Evolutionary conservation across 163 green algal genomes (phyloP).

Genomic region (Trebouxia gelatinosa): DNA sequence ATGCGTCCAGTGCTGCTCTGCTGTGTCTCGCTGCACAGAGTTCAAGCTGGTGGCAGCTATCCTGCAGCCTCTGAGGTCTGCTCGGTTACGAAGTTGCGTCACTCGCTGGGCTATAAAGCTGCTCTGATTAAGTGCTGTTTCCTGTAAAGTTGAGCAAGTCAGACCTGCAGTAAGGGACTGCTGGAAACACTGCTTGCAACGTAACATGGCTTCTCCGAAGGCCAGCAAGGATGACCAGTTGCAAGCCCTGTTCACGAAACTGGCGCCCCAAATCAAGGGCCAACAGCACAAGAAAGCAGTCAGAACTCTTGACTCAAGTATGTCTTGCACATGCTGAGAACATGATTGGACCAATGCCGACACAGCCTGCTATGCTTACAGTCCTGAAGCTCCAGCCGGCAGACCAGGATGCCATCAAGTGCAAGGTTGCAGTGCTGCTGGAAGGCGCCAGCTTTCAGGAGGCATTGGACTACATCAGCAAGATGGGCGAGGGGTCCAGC

Average conservation of each 20-base stretch:
- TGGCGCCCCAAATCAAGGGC: slow-evolving; percentile 59
- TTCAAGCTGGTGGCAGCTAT: no score
- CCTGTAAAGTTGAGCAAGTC: no score
- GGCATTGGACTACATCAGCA: slow-evolving; percentile 50
- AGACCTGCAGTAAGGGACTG: no score
- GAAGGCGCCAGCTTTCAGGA: slow-evolving; percentile 62
- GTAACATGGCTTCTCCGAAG: slow-evolving; percentile 11
- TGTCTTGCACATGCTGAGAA: slow-evolving; percentile 8
- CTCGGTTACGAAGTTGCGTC: no score
- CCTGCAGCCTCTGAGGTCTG: no score
- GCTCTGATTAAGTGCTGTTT: no score
- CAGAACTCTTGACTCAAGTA: slow-evolving; percentile 73
- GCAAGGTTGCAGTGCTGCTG: slow-evolving; percentile 68
- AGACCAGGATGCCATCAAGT: slow-evolving; percentile 72
- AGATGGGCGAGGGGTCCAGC: slow-evolving; percentile 24
- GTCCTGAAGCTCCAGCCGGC: slow-evolving; percentile 62
- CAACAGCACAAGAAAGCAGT: slow-evolving; percentile 68
- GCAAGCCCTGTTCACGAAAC: slow-evolving; percentile 53
- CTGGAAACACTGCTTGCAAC: no score
- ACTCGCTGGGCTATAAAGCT: no score
- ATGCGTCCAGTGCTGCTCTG: no score
- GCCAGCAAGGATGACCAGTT: slow-evolving; percentile 19
- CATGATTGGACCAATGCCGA: neutral
- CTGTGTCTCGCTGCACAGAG: no score
- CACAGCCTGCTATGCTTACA: slow-evolving; percentile 34